phyloP scores from a whole-genome alignment of 768 basidiomycete species.

The Termitomyces sp. region DNA sequence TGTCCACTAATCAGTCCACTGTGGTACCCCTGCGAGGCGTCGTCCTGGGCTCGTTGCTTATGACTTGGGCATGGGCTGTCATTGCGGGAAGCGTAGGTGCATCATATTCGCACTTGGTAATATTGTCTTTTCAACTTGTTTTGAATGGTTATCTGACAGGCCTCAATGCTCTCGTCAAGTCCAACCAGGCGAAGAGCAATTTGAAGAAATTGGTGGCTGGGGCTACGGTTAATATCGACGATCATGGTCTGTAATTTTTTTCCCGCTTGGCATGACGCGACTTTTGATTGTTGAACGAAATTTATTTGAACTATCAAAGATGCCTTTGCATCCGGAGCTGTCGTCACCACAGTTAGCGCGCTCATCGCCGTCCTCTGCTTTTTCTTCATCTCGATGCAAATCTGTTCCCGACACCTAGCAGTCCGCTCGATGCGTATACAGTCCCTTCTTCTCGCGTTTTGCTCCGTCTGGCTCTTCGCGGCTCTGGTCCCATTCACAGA shows the following conservation, averaged over 20 bases:
- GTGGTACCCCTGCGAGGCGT: conserved; percentile 9
- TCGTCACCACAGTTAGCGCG: conserved; percentile 28
- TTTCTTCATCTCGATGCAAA: conserved; percentile 17
- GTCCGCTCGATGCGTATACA: conserved; percentile 27
- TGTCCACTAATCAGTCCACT: not conserved
- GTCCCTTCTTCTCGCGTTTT: conserved; percentile 32
- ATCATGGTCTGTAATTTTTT: conserved; percentile 20
- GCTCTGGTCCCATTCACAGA: conserved; percentile 13
- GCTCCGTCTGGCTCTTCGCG: conserved; percentile 40
- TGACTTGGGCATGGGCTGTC: conserved; percentile 16
- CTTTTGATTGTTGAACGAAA: not conserved
- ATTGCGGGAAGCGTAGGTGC: conserved; percentile 17
- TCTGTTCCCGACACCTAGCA: conserved; percentile 13
- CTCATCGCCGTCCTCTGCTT: conserved; percentile 25
- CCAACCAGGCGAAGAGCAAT: conserved; percentile 29
- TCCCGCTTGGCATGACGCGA: not conserved
- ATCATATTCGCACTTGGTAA: not conserved
- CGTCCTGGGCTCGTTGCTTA: conserved; percentile 11
- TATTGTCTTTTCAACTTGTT: not conserved
- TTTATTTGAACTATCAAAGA: conserved; percentile 20
- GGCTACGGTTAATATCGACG: conserved; percentile 30
- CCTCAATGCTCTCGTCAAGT: conserved; percentile 35
- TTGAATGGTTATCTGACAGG: conserved; percentile 17
- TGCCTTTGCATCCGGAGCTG: conserved; percentile 30
- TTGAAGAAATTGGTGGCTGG: conserved; percentile 25